Conservation (phyloP, 2,329 filamentous ascomycete species). For the Lecanicillium sp. region DNA sequence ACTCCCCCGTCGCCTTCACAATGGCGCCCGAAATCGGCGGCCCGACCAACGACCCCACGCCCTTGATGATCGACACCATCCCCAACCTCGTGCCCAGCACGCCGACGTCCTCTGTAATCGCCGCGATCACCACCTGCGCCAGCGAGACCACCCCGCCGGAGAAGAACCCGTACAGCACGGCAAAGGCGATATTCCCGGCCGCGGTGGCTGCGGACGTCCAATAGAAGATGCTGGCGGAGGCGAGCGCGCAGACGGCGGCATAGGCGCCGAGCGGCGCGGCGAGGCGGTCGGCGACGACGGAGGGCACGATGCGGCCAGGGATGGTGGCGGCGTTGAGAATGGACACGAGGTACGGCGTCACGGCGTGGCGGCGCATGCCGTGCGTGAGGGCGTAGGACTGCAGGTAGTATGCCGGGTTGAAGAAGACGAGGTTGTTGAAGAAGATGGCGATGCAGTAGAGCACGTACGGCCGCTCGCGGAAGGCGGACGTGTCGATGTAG, state of each 20-base stretch:
- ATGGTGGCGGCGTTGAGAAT: conserved; percentile 46
- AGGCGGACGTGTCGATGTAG: conserved; percentile 25
- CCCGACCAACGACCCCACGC: conserved; percentile 30
- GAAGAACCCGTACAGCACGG: conserved; percentile 41
- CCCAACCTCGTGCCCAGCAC: conserved; percentile 39
- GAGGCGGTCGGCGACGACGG: conserved; percentile 35
- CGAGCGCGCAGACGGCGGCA: conserved; percentile 28
- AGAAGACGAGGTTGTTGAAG: conserved; percentile 30
- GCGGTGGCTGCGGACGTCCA: conserved; percentile 35
- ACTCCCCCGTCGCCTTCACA: conserved; percentile 17
- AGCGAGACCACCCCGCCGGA: conserved; percentile 39
- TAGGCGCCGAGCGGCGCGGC: conserved; percentile 36
- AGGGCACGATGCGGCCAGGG: conserved; percentile 42
- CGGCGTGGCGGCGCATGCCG: conserved; percentile 24
- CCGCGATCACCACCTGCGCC: conserved; percentile 35
- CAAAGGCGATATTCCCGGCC: conserved; percentile 35
- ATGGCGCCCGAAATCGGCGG: conserved; percentile 36
- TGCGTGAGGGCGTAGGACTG: conserved; percentile 35
- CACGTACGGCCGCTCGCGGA: conserved; percentile 25
- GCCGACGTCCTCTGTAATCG: conserved; percentile 34
- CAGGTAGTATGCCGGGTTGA: conserved; percentile 40
- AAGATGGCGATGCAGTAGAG: conserved; percentile 27
- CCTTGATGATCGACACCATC: conserved; percentile 33
- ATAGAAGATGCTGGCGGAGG: conserved; percentile 30
- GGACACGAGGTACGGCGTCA: conserved; percentile 41